phyloP scores from a whole-genome alignment of 2,329 filamentous ascomycete species.

The Exophiala sp. region DNA sequence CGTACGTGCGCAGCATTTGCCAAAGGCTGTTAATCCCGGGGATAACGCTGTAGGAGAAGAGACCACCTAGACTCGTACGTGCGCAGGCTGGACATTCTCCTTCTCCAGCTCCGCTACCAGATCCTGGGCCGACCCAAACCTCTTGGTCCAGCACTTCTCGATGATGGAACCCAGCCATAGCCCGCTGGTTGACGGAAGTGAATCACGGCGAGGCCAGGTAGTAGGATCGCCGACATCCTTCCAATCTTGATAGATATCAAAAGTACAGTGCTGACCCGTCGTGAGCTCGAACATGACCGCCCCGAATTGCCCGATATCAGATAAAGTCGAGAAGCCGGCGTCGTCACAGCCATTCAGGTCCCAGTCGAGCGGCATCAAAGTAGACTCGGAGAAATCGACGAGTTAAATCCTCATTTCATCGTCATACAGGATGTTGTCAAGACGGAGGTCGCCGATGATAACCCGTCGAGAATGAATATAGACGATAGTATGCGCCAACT shows the following conservation, averaged over 20 bases:
- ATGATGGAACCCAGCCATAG: constrained; percentile 31
- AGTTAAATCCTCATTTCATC: constrained; percentile 30
- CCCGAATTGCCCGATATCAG: constrained; percentile 32
- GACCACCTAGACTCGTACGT: too few species aligned
- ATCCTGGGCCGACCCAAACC: constrained; percentile 15
- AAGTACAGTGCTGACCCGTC: constrained; percentile 26
- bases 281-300: constrained; percentile 33
- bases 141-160: constrained; percentile 29
- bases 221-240: constrained; percentile 11
- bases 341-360: constrained; percentile 30
- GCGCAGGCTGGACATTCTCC: too few species aligned
- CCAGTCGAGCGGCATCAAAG: constrained; percentile 26
- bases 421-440: constrained; percentile 19
- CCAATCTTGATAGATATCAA: constrained; percentile 27
- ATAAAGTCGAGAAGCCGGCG: constrained; percentile 28
- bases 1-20: too few species aligned
- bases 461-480: constrained; percentile 16
- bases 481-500: constrained; percentile 12
- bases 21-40: too few species aligned
- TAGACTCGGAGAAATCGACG: constrained; percentile 30
- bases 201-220: constrained; percentile 27
- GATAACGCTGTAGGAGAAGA: too few species aligned
- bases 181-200: constrained; percentile 28
- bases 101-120: constrained; percentile 22
- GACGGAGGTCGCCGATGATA: constrained; percentile 18